phyloP scores from a whole-genome alignment of 192 early-diverging fungal species.

The Mortierella hygrophila region DNA sequence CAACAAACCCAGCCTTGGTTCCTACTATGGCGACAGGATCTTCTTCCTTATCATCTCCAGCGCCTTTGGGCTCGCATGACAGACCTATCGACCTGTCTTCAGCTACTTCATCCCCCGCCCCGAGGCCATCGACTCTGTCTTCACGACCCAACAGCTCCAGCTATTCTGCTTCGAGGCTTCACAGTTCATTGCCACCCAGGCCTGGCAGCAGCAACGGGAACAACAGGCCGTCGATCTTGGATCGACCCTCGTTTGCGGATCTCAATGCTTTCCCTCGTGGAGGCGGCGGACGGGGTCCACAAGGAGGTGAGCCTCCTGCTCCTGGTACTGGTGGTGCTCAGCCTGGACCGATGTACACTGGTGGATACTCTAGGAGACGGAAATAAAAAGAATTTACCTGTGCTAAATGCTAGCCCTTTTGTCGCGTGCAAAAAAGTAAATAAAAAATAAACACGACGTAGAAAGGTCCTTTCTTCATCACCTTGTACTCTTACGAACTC shows the following conservation, averaged over 20 bases:
- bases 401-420: too few relatives aligned
- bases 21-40: background rate
- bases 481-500: too few relatives aligned
- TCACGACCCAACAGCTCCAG: conserved; percentile 7
- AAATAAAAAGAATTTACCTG: background rate
- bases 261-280: conserved; percentile 44
- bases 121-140: background rate
- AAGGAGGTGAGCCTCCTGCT: background rate
- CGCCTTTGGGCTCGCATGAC: background rate
- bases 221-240: background rate
- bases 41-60: background rate
- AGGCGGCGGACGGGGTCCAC: background rate
- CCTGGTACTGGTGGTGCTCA: background rate
- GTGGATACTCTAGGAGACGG: conserved; percentile 24
- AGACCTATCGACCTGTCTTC: background rate
- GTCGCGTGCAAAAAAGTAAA: background rate
- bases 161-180: background rate
- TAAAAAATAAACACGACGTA: background rate
- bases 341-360: conserved; percentile 43
- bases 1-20: background rate
- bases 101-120: background rate
- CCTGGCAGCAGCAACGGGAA: background rate
- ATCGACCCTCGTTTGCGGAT: conserved; percentile 37
- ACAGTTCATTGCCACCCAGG: background rate
- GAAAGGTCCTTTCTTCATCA: too few relatives aligned